These are phyloP conservation scores for Podospora sp. DNA, from an alignment of 495 filamentous ascomycete genomes.

Conservation along the genomic window DNA sequence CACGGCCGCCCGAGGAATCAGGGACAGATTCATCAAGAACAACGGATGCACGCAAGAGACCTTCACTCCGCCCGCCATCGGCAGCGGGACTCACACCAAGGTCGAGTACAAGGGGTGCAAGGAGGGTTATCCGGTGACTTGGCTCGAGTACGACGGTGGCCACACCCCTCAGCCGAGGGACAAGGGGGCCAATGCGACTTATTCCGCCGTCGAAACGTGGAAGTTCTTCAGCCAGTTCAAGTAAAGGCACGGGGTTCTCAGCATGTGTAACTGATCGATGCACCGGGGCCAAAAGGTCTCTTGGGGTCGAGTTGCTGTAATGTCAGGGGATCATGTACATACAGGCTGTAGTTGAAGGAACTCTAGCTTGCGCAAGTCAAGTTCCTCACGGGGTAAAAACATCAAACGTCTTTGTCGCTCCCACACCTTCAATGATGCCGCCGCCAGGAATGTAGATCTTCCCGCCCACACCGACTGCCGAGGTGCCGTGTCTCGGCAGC, in stretches of 20 bases:
- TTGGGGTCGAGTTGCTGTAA: too few species aligned
- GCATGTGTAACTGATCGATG: too few species aligned
- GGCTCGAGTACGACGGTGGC: conserved; percentile 18
- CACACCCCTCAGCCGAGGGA: not conserved
- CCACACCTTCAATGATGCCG: conserved; percentile 5
- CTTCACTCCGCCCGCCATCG: conserved; percentile 10
- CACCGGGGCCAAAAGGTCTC: too few species aligned
- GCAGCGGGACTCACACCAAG: conserved; percentile 20
- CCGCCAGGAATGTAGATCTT: conserved; percentile 34
- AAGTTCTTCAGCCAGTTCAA: conserved; percentile 11
- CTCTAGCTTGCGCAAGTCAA: too few species aligned
- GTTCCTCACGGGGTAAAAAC: conserved; percentile 2
- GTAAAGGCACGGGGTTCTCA: not conserved
- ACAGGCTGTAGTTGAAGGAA: too few species aligned
- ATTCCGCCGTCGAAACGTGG: conserved; percentile 6
- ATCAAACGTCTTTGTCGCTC: not conserved
- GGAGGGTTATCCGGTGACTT: conserved; percentile 30
- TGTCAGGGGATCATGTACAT: too few species aligned
- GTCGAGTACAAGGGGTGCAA: conserved; percentile 35
- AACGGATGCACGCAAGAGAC: conserved; percentile 34
- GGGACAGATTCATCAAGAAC: conserved; percentile 40
- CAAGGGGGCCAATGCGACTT: conserved; percentile 4
- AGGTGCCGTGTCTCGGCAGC: conserved; percentile 39
- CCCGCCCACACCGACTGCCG: conserved; percentile 31
- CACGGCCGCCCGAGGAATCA: conserved; percentile 27